A percentile compares a stretch with the other conserved stretches of the same genome.
Evolutionary conservation across 192 early-diverging fungal species (phyloP).

Genomic region (Entrophospora sp.): DNA sequence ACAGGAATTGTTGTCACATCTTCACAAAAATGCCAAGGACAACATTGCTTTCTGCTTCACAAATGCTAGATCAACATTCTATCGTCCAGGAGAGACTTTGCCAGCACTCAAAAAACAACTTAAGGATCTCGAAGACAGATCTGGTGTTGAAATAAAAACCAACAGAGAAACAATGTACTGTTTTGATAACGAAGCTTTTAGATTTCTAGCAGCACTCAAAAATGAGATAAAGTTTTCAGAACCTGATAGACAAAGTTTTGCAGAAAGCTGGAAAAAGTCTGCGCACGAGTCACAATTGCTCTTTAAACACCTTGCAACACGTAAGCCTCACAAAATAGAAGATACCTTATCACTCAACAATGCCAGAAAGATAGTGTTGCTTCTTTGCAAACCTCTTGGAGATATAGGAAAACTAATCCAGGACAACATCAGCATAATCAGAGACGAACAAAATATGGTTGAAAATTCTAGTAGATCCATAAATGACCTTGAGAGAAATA

Average conservation of each 20-base stretch:
- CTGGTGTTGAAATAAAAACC: conserved; percentile 14
- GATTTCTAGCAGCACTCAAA: conserved; percentile 24
- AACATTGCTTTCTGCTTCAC: conserved; percentile 29
- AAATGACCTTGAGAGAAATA: conserved; percentile 17
- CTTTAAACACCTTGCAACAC: conserved; percentile 12
- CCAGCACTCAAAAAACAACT: conserved; percentile 17
- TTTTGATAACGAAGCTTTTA: conserved; percentile 28
- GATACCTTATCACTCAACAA: conserved; percentile 27
- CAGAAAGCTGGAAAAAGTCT: conserved; percentile 25
- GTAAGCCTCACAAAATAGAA: conserved; percentile 21
- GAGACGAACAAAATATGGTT: conserved; percentile 17
- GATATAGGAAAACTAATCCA: conserved; percentile 23
- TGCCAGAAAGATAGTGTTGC: conserved; percentile 21
- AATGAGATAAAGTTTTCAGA: conserved; percentile 16
- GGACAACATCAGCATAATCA: conserved; percentile 18
- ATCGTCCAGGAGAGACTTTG: conserved; percentile 26
- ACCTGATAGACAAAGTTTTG: conserved; percentile 19
- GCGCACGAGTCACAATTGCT: conserved; percentile 18
- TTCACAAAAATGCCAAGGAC: conserved; percentile 21
- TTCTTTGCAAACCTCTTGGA: conserved; percentile 20
- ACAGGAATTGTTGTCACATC: conserved; percentile 21
- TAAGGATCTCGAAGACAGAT: conserved; percentile 16
- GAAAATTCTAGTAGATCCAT: conserved; percentile 17
- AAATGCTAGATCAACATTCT: conserved; percentile 22
- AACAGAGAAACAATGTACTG: conserved; percentile 17